phyloP scores from a whole-genome alignment of 306 rosid genomes.

The Dryas drummondii region DNA sequence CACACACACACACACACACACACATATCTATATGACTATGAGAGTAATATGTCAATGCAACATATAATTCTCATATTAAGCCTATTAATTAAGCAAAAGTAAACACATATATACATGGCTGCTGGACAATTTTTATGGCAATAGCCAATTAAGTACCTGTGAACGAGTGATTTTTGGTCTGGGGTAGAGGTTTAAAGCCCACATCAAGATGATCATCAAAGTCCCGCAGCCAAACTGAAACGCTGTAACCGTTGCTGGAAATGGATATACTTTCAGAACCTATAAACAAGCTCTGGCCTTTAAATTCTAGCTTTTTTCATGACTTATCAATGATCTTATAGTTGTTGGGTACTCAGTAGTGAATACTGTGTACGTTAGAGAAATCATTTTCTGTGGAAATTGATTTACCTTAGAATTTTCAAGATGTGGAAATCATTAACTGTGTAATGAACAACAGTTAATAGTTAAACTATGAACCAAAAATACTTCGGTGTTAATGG shows the following conservation, averaged over 20 bases:
- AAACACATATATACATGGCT: not conserved
- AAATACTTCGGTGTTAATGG: not conserved
- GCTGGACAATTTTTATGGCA: not conserved
- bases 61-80: too few species aligned
- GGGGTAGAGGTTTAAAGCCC: slow-evolving; percentile 55
- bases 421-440: not conserved
- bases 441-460: not conserved
- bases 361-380: too few species aligned
- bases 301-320: slow-evolving; percentile 14
- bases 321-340: not conserved
- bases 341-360: too few species aligned
- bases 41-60: too few species aligned
- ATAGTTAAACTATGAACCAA: not conserved
- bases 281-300: slow-evolving; percentile 42
- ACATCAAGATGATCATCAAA: slow-evolving; percentile 50
- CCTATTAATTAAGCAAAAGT: not conserved
- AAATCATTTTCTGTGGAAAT: too few species aligned
- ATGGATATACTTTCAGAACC: slow-evolving; percentile 89
- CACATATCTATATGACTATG: too few species aligned
- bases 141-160: slow-evolving; percentile 40
- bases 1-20: not conserved
- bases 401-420: not conserved
- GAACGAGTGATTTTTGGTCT: slow-evolving; percentile 55
- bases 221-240: slow-evolving; percentile 57
- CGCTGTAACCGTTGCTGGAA: slow-evolving; percentile 79